phyloP scores from a whole-genome alignment of 2,329 filamentous ascomycete genomes.

The Epichloe baconii region DNA sequence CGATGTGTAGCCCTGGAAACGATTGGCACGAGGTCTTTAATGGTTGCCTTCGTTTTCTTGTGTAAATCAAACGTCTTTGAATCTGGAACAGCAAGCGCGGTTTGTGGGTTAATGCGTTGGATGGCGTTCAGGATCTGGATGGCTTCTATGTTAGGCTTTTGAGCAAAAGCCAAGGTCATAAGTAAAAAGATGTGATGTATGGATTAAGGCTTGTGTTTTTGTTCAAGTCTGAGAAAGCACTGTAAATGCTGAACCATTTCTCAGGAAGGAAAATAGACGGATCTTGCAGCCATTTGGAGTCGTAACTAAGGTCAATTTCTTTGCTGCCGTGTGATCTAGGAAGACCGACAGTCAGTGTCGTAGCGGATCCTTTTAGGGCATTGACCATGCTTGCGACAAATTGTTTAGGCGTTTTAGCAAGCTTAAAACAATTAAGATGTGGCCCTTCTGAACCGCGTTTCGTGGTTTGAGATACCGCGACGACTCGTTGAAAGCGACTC shows the following conservation, averaged over 20 bases:
- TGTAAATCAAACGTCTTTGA: neutral
- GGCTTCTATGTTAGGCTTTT: neutral
- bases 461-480: neutral
- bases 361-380: neutral
- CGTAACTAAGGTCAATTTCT: neutral
- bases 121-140: neutral
- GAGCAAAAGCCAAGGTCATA: neutral
- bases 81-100: neutral
- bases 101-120: neutral
- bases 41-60: neutral
- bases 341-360: neutral
- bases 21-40: neutral
- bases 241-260: neutral
- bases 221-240: neutral
- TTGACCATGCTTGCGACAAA: neutral
- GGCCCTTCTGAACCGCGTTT: neutral
- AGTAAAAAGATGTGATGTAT: neutral
- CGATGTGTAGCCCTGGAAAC: neutral
- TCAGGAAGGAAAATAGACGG: neutral
- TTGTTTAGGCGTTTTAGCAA: neutral
- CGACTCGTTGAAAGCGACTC: neutral
- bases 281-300: neutral
- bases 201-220: neutral
- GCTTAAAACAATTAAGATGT: neutral
- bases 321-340: neutral